Evolutionary conservation across 768 basidiomycete genomes (phyloP), one percentile per base, ranked within the genome.

Genomic region (Russula sp.): DNA sequence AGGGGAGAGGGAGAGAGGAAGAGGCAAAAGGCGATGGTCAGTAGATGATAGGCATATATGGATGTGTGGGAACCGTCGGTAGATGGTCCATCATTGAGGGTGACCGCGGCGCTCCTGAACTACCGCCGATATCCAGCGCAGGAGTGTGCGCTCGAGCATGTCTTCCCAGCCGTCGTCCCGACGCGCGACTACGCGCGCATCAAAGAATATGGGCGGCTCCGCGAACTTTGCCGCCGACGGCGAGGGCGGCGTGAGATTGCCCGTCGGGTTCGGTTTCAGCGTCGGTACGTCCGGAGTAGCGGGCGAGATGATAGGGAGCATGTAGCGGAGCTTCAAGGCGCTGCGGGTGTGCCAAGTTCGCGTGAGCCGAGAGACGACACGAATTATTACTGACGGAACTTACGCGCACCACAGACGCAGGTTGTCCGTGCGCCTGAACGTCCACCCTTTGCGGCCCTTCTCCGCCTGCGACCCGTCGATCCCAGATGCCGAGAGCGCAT

Each of bases 401-500:
- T 71, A 93, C 91, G 89, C 93, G 49, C 84, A 86, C 87, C 90
- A 95, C 22, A 93, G 72, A 31, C 90, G 78, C 34, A 96, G 75
- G 71, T 95, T 96, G 73, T 95, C 94, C 2, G 85, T 89, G 60
- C 92, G 75, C 63, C 94, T 77, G 71, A 93, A 95, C 20, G 92
- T 92, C 88, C 90, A 92, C 0, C 86, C 84, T 63, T 78, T 81
- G 74, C 79, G 83, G 6, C 71, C 71, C 51, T 76, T 77, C 62
- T 81, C 80, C 31, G 60, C 71, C 8, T 72, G 63, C 6, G 58
- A 50, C 13, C 69, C 73, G 48, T 78, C 77, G 4, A 70, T 76
- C 31, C 68, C 70, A 0, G 66, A 69, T 22, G 71, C 73, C 13
- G 74, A 71, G 7, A 76, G 77, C 0, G 79, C 78, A 58, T 74